Percentiles rank a stretch among this genome's conserved stretches.
Conservation (phyloP, 2,329 filamentous ascomycete species). For the Tolypocladium guangdongense region DNA sequence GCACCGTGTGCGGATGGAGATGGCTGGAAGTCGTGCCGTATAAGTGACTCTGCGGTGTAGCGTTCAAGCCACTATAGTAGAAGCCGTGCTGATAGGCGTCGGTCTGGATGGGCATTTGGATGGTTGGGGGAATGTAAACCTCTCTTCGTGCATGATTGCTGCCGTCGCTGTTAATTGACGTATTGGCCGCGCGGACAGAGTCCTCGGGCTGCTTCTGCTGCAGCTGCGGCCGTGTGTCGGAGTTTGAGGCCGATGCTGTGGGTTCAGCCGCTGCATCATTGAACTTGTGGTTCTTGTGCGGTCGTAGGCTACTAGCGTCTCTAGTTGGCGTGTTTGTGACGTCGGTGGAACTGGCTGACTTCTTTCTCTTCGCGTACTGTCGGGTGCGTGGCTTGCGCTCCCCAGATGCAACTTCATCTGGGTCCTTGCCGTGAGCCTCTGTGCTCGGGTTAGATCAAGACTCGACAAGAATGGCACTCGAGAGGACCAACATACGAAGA, state of each 20-base stretch:
- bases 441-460: background rate
- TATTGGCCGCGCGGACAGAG: background rate
- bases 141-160: background rate
- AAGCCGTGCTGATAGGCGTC: background rate
- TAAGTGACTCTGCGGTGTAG: background rate
- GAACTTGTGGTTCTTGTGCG: background rate
- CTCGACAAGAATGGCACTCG: too few species aligned
- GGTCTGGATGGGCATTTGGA: background rate
- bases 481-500: conserved; percentile 9
- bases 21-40: background rate
- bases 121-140: background rate
- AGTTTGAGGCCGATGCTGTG: background rate
- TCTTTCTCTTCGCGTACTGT: background rate
- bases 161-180: background rate
- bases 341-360: background rate
- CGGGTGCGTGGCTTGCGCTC: background rate
- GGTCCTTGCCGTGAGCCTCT: conserved; percentile 1
- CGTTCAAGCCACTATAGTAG: background rate
- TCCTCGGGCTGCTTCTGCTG: background rate
- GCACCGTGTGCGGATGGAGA: background rate
- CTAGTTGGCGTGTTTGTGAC: too few species aligned
- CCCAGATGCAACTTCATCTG: background rate
- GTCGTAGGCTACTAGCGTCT: background rate
- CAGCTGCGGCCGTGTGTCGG: background rate
- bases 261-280: too few species aligned